These are phyloP conservation scores for Tuber brumale DNA, from an alignment of 495 filamentous ascomycete species.

Conservation along the genomic window DNA sequence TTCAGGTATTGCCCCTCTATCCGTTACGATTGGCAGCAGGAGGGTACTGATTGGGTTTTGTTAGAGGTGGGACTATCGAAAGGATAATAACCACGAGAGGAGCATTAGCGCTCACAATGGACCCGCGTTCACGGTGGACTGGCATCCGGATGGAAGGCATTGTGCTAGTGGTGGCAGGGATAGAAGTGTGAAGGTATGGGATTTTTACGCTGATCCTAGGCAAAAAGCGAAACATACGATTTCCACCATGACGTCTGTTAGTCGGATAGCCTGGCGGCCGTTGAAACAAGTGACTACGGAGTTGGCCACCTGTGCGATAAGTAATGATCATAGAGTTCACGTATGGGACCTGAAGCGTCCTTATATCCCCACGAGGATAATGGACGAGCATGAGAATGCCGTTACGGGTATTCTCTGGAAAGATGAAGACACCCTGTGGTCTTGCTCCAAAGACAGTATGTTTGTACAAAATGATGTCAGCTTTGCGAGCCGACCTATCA, in stretches of 20 bases:
- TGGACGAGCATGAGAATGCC: slow-evolving; percentile 63
- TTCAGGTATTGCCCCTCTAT: slow-evolving; percentile 29
- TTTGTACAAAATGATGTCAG: slow-evolving; percentile 87
- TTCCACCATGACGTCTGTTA: slow-evolving; percentile 56
- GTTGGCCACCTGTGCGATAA: slow-evolving; percentile 61
- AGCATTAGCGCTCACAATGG: slow-evolving; percentile 80
- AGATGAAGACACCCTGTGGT: slow-evolving; percentile 85
- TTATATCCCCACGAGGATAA: slow-evolving; percentile 76
- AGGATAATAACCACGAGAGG: slow-evolving; percentile 53
- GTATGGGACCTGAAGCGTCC: slow-evolving; percentile 90
- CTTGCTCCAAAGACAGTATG: slow-evolving; percentile 70
- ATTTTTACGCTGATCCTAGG: slow-evolving; percentile 72
- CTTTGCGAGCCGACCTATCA: slow-evolving; percentile 71
- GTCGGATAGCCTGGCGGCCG: slow-evolving; percentile 79
- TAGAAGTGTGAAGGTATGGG: slow-evolving; percentile 83
- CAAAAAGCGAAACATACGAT: slow-evolving; percentile 67
- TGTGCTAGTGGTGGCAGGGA: slow-evolving; percentile 71
- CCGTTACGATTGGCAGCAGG: not conserved
- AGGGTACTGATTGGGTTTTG: slow-evolving; percentile 43
- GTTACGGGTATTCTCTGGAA: slow-evolving; percentile 83
- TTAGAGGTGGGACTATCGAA: slow-evolving; percentile 64
- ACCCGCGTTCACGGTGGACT: slow-evolving; percentile 74
- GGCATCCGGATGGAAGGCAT: slow-evolving; percentile 93
- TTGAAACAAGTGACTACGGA: slow-evolving; percentile 54
- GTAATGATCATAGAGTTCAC: slow-evolving; percentile 64